These are phyloP conservation scores for Eutypella sp. DNA, from an alignment of 2,329 filamentous ascomycete genomes.

Conservation along the genomic window DNA sequence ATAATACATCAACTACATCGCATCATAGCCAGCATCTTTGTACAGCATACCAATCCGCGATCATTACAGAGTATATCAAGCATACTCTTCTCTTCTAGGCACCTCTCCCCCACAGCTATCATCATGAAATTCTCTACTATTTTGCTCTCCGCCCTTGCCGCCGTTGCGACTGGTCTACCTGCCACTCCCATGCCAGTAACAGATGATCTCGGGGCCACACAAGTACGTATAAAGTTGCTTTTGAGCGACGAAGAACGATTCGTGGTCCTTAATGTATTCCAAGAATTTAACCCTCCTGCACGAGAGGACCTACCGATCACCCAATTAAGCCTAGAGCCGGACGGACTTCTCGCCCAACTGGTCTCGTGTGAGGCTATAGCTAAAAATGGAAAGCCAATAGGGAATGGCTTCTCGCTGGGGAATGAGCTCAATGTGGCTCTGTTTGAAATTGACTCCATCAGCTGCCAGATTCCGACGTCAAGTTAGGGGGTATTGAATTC, in stretches of 20 bases:
- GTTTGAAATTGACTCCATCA: neutral
- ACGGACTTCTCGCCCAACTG: neutral
- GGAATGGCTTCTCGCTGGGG: neutral
- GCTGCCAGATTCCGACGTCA: neutral
- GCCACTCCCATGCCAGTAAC: neutral
- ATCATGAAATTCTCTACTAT: neutral
- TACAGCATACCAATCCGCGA: neutral
- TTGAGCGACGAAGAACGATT: neutral
- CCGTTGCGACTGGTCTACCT: neutral
- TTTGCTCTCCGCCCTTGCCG: neutral
- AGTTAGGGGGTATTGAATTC: neutral
- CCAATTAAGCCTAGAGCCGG: neutral
- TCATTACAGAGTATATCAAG: neutral
- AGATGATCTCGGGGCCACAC: neutral
- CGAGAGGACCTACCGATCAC: neutral
- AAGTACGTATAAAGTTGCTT: neutral
- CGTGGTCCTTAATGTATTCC: neutral
- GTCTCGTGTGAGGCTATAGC: neutral
- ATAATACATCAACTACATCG: neutral
- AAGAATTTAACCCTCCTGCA: neutral
- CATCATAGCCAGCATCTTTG: neutral
- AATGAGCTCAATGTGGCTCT: neutral
- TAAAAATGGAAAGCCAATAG: neutral
- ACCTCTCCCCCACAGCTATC: neutral
- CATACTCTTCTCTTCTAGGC: neutral